A percentile compares a stretch with the other conserved stretches of the same genome.
Conservation (phyloP, 2,329 filamentous ascomycete species). For the Curvularia lunata region DNA sequence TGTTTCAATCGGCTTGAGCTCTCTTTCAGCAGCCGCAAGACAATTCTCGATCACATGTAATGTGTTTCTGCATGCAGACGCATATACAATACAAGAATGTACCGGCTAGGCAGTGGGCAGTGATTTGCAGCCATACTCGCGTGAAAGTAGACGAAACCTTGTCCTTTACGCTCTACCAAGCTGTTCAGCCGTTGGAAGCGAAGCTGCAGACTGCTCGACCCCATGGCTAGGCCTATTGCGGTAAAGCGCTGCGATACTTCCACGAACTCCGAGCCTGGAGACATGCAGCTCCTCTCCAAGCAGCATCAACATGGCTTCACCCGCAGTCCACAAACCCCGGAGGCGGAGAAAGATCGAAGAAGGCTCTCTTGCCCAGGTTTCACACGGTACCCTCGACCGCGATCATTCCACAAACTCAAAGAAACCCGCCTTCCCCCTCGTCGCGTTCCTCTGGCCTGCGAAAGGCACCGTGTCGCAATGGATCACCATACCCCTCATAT, state of each 20-base stretch:
- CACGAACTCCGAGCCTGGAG: slow-evolving; percentile 16
- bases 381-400: slow-evolving; percentile 53
- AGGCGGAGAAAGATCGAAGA: slow-evolving; percentile 53
- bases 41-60: not conserved
- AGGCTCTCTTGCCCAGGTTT: slow-evolving; percentile 47
- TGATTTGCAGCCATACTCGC: not conserved
- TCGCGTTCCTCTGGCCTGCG: slow-evolving; percentile 92
- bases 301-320: slow-evolving; percentile 40
- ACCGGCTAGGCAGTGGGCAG: not conserved
- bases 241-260: slow-evolving; percentile 13
- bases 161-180: not conserved
- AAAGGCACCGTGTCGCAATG: slow-evolving; percentile 86
- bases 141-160: not conserved
- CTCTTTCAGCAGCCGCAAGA: not conserved
- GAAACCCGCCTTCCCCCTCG: slow-evolving; percentile 82
- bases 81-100: not conserved
- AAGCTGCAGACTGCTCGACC: not conserved
- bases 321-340: slow-evolving; percentile 50
- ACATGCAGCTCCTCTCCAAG: slow-evolving; percentile 8
- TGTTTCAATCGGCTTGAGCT: not conserved
- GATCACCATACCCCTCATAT: slow-evolving; percentile 83
- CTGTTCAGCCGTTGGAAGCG: not conserved
- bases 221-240: slow-evolving; percentile 10
- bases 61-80: not conserved
- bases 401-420: slow-evolving; percentile 55